phyloP scores from a whole-genome alignment of 2,329 filamentous ascomycete genomes.

The Raffaelea albimanens region DNA sequence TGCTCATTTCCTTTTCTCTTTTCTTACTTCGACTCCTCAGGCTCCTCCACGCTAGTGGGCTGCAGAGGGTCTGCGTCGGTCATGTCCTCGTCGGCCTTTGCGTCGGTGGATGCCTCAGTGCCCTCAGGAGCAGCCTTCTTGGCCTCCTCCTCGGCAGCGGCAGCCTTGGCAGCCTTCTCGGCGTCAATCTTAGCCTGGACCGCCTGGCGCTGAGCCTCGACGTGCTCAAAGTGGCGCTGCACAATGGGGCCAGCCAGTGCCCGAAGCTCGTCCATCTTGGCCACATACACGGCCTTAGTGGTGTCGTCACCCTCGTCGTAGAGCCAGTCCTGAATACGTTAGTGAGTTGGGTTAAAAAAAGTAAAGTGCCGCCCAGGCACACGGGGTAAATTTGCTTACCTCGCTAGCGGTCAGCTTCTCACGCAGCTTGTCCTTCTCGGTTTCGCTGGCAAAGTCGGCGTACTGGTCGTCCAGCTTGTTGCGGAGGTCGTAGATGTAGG shows the following conservation, averaged over 20 bases:
- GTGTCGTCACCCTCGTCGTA: constrained; percentile 96
- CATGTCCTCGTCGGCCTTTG: constrained; percentile 49
- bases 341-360: constrained; percentile 7
- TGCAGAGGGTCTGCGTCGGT: constrained; percentile 43
- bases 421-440: constrained; percentile 53
- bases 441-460: constrained; percentile 33
- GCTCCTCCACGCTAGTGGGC: constrained; percentile 11
- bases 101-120: constrained; percentile 34
- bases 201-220: constrained; percentile 75
- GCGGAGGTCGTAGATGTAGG: constrained; percentile 92
- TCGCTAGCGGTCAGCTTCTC: constrained; percentile 75
- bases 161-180: constrained; percentile 62
- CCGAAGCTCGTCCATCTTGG: constrained; percentile 94
- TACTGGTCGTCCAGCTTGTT: constrained; percentile 93
- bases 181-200: constrained; percentile 69
- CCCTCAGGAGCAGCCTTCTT: constrained; percentile 35
- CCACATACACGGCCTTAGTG: constrained; percentile 83
- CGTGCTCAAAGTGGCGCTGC: constrained; percentile 91
- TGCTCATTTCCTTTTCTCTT: not conserved
- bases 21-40: not conserved
- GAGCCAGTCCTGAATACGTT: constrained; percentile 72
- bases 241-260: constrained; percentile 83
- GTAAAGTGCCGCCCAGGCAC: not conserved
- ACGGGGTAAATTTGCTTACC: constrained; percentile 52
- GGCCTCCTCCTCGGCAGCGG: constrained; percentile 37